Conservation (phyloP, 805 yeast species). For the Pichia occidentalis region DNA sequence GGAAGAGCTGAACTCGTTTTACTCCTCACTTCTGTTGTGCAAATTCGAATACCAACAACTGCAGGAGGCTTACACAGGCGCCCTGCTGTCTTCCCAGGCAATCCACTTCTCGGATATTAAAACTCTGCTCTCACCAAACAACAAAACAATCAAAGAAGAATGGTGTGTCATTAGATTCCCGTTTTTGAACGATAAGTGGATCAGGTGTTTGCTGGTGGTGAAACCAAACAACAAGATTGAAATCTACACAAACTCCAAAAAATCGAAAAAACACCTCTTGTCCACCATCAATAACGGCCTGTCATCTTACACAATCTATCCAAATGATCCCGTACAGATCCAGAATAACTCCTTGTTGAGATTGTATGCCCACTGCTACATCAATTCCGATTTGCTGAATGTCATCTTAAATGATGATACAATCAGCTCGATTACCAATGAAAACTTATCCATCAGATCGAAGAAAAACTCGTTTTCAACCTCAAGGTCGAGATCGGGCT, state of each 20-base stretch:
- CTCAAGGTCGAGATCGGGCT: constrained; percentile 7
- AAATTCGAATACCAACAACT: constrained; percentile 50
- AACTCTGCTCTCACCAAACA: constrained; percentile 46
- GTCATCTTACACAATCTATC: constrained; percentile 50
- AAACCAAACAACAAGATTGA: constrained; percentile 44
- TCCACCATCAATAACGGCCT: constrained; percentile 41
- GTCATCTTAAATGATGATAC: constrained; percentile 15
- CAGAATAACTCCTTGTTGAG: constrained; percentile 52
- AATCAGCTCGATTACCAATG: constrained; percentile 20
- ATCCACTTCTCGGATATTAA: constrained; percentile 51
- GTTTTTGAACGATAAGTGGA: constrained; percentile 52
- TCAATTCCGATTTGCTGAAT: constrained; percentile 32
- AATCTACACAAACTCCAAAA: constrained; percentile 44
- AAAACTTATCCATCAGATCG: constrained; percentile 2
- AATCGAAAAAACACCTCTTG: constrained; percentile 44
- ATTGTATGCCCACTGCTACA: constrained; percentile 46
- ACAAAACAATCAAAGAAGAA: constrained; percentile 43
- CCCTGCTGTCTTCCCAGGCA: constrained; percentile 52
- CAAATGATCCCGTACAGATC: constrained; percentile 50
- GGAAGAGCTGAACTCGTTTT: constrained; percentile 26
- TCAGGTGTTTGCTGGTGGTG: constrained; percentile 45
- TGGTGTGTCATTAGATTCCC: constrained; percentile 62
- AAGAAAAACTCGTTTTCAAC: constrained; percentile 16
- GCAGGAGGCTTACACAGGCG: constrained; percentile 62
- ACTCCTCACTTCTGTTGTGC: constrained; percentile 46